Evolutionary conservation across 1,284 basidiomycete species (phyloP), one percentile per base, ranked within the genome.

Genomic region (Ustilago curta): DNA sequence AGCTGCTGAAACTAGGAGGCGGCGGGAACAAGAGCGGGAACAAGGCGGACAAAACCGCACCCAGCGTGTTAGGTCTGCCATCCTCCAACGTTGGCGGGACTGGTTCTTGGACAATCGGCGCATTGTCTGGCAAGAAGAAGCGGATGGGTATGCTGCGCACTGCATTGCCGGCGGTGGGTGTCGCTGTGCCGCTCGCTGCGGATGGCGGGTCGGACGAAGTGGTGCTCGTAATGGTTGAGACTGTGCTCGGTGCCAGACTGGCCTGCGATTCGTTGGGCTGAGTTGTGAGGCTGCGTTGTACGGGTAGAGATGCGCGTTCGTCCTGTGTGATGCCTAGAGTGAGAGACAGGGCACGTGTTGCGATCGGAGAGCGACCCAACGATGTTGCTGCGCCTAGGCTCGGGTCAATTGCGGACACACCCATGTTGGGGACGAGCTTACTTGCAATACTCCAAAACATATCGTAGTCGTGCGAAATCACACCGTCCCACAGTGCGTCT

Each of bases 391-490:
- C 11, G 29, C 25, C 14, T 27, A 16, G 27, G 16, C 40, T 18
- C 0, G 56, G 4, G 0, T 65, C 62, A 7, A 42, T 19, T n/a
- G 21, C n/a, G 2, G 61, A 51, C 3, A 56, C 39, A 18, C 40
- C 39, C 1, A 54, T 49, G 31, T 47, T 70, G 2, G 88, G 88
- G 1, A 88, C 77, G 4, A 98, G 89, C 82, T 95, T 95, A 11
- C 91, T 89, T 1, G 94, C 94, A 74, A 97, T 92, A 43, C 92
- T 90, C 91, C 93, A 95, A 82, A 93, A 97, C 70, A 94, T 90
- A 76, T 97, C 95, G 83, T 95, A 97, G 85, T 96, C 95, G 86
- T 95, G 94, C 93, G 76, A 21, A 0, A 75, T 62, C 2, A 82
- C 71, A 18, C 78, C 70, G 19, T 81, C 79, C 80, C 80, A 82